phyloP scores from a whole-genome alignment of 768 basidiomycete species.

The Cystobasidium ongulense region DNA sequence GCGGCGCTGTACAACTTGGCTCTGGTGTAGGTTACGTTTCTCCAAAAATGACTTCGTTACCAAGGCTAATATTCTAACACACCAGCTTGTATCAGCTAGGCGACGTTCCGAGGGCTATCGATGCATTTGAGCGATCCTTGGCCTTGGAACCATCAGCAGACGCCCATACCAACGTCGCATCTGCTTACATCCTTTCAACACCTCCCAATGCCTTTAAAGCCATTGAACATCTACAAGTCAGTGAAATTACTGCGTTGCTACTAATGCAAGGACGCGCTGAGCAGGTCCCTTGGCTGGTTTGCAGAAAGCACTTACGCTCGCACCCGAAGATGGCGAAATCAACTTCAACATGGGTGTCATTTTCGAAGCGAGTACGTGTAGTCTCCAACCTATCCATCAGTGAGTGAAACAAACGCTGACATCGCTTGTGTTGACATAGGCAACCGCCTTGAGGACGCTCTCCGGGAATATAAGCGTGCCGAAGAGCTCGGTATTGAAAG shows the following conservation, averaged over 20 bases:
- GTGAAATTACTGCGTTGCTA: not conserved
- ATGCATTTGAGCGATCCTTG: conserved; percentile 15
- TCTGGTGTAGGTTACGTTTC: not conserved
- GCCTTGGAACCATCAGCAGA: conserved; percentile 23
- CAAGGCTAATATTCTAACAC: too few species aligned
- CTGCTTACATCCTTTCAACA: conserved; percentile 24
- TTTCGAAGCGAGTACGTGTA: conserved; percentile 29
- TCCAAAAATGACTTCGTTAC: not conserved
- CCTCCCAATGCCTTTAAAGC: conserved; percentile 24
- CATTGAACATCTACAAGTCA: conserved; percentile 23
- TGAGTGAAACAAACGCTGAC: not conserved
- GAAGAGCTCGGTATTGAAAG: conserved; percentile 25
- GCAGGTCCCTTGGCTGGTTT: not conserved
- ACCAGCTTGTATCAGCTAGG: conserved; percentile 25
- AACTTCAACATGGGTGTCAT: conserved; percentile 31
- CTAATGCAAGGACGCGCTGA: not conserved
- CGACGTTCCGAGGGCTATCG: not conserved
- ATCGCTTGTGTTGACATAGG: not conserved
- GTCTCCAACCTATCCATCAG: not conserved
- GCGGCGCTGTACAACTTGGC: conserved; percentile 27
- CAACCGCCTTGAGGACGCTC: conserved; percentile 17
- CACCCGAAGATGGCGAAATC: conserved; percentile 27
- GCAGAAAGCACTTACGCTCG: conserved; percentile 24
- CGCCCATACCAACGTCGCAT: conserved; percentile 28
- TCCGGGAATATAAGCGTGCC: conserved; percentile 13